These are phyloP conservation scores for Biscogniauxia marginata DNA, from an alignment of 2,329 filamentous ascomycete genomes.

Conservation along the genomic window DNA sequence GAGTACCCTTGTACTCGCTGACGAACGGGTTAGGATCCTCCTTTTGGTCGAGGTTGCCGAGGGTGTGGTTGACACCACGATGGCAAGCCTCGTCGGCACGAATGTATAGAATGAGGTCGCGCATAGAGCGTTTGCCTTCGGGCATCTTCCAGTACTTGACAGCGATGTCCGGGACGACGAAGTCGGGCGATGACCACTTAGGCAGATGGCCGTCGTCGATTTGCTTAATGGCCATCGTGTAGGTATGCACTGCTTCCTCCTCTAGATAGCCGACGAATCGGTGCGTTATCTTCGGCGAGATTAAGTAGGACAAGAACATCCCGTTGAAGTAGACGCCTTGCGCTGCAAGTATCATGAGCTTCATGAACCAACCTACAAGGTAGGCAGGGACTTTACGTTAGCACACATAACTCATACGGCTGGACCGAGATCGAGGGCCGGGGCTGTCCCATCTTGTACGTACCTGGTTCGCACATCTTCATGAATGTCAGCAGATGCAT, in stretches of 20 bases:
- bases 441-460: slow-evolving; percentile 1
- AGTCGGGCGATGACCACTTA: slow-evolving; percentile 68
- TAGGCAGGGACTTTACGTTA: background rate
- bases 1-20: slow-evolving; percentile 71
- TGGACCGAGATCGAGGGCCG: background rate
- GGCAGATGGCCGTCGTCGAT: slow-evolving; percentile 82
- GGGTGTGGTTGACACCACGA: slow-evolving; percentile 92
- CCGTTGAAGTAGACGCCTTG: slow-evolving; percentile 97
- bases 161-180: slow-evolving; percentile 83
- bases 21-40: slow-evolving; percentile 92
- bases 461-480: slow-evolving; percentile 78
- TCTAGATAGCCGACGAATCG: slow-evolving; percentile 96
- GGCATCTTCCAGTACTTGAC: slow-evolving; percentile 94
- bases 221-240: slow-evolving; percentile 84
- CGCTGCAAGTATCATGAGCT: slow-evolving; percentile 83
- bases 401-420: background rate
- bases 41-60: slow-evolving; percentile 82
- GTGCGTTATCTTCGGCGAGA: slow-evolving; percentile 85
- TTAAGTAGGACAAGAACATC: slow-evolving; percentile 84
- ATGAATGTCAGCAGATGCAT: slow-evolving; percentile 94
- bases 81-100: slow-evolving; percentile 88
- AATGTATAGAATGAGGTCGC: slow-evolving; percentile 83
- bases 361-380: slow-evolving; percentile 76
- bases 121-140: slow-evolving; percentile 77
- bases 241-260: slow-evolving; percentile 95